phyloP scores from a whole-genome alignment of 2,329 filamentous ascomycete genomes.

The Talaromyces sp. region DNA sequence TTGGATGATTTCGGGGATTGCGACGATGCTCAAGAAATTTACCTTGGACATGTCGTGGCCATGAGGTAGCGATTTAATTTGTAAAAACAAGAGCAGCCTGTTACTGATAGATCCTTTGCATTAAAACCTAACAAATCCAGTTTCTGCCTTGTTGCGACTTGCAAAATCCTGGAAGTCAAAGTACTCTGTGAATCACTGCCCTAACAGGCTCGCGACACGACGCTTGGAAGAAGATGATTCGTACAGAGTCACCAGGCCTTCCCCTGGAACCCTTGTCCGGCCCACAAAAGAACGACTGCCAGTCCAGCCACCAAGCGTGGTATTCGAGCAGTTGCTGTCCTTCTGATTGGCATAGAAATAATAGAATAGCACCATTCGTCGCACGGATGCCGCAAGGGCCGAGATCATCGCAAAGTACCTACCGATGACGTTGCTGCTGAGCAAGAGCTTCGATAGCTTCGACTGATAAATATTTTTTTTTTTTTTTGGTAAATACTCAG shows the following conservation, averaged over 20 bases:
- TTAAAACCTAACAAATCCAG: not conserved
- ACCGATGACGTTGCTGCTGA: constrained; percentile 4
- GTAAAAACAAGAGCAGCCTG: not conserved
- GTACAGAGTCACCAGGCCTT: not conserved
- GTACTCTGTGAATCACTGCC: not conserved
- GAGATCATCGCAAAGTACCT: not conserved
- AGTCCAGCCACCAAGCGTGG: not conserved
- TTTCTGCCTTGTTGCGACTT: not conserved
- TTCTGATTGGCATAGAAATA: not conserved
- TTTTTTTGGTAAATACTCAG: not conserved
- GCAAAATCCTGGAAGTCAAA: not conserved
- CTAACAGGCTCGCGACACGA: not conserved
- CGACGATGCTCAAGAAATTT: not conserved
- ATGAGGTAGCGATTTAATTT: not conserved
- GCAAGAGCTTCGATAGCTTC: not conserved
- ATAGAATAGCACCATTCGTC: not conserved
- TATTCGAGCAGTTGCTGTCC: not conserved
- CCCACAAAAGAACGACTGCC: not conserved
- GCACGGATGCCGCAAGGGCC: not conserved
- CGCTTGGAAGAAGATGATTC: not conserved
- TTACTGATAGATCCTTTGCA: not conserved
- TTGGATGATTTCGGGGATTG: not conserved
- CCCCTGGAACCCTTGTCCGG: not conserved
- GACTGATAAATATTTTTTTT: not conserved
- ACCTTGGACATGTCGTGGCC: not conserved